These are phyloP conservation scores for Neofusicoccum laricinum DNA, from an alignment of 2,329 filamentous ascomycete species.

Conservation along the genomic window DNA sequence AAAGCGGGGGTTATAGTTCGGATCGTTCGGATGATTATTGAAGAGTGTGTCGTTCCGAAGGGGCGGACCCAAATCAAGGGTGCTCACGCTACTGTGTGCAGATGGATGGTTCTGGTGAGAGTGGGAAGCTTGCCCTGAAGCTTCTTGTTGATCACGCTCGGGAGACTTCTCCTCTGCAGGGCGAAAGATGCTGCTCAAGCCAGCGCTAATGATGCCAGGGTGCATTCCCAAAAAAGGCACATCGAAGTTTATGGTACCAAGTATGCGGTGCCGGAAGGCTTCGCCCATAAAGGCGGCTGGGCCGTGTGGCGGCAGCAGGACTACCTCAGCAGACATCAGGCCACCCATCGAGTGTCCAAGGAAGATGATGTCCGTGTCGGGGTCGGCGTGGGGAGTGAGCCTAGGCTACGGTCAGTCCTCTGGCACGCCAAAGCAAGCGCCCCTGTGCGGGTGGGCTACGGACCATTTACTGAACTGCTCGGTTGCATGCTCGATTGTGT, in stretches of 20 bases:
- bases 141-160: constrained; percentile 20
- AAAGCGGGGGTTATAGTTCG: constrained; percentile 74
- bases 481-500: constrained; percentile 67
- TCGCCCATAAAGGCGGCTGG: constrained; percentile 18
- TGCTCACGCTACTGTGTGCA: constrained; percentile 14
- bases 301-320: constrained; percentile 51
- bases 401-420: constrained; percentile 31
- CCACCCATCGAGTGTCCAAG: constrained; percentile 91
- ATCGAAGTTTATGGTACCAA: constrained; percentile 81
- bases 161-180: constrained; percentile 28
- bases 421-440: constrained; percentile 17
- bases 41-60: constrained; percentile 37
- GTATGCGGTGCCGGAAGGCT: constrained; percentile 67
- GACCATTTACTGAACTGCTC: constrained; percentile 81
- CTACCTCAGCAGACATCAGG: constrained; percentile 75
- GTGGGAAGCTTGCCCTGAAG: background rate
- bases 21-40: constrained; percentile 43
- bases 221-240: constrained; percentile 86
- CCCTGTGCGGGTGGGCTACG: constrained; percentile 19
- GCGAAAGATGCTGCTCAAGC: constrained; percentile 73
- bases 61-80: constrained; percentile 18
- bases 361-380: constrained; percentile 73
- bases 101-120: constrained; percentile 7
- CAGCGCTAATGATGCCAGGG: constrained; percentile 79
- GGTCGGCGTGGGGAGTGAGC: constrained; percentile 73